Evolutionary conservation across 257 asterid species (phyloP), one percentile per base, ranked within the genome.

Genomic region (Fraxinus americana): DNA sequence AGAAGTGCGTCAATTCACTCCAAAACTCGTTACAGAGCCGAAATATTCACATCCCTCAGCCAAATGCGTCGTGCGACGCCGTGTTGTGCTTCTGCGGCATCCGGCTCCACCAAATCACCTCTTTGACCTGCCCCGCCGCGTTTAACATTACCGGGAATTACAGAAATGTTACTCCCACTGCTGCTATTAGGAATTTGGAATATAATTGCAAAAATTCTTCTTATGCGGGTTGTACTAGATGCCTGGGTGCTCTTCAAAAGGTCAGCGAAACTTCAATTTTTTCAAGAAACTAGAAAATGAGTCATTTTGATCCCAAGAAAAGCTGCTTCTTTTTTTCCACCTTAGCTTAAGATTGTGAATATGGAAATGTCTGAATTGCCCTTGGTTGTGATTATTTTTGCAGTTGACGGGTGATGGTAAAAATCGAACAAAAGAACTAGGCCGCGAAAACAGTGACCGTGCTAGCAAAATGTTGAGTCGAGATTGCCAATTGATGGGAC

Each of bases 401-500:
- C 87, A 95, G 99, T 80, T 95, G 5, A 95, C 91, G 19, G 88
- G 82, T 0, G 89, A 84, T 83, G 92, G 90, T 70, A 93, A 87
- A 87, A 93, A 93, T 86, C 89, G 96, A 79, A 93, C 89, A 2
- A 81, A 79, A 25, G 35, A 59, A 19, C 27, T 7, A 25, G 79
- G 72, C 0, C 84, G 63, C 9, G 90, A 76, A 1, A 83, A 71
- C 13, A 77, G 86, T n/a, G 97, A 88, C 74, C 88, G 99, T 1
- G 88, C 87, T 10, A 90, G 89, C 43, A 88, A 87, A 73, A 96
- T 96, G 97, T 71, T 93, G 83, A 86, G 80, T 50, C 57, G 93
- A 68, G 99, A 96, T 74, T 96, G 98, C 88, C 94, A 94, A 85
- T 88, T 96, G 36, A 93, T 96, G 98, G 99, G 99, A 79, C 90